Conservation (phyloP, 768 basidiomycete genomes). For the Russula olivacea region DNA sequence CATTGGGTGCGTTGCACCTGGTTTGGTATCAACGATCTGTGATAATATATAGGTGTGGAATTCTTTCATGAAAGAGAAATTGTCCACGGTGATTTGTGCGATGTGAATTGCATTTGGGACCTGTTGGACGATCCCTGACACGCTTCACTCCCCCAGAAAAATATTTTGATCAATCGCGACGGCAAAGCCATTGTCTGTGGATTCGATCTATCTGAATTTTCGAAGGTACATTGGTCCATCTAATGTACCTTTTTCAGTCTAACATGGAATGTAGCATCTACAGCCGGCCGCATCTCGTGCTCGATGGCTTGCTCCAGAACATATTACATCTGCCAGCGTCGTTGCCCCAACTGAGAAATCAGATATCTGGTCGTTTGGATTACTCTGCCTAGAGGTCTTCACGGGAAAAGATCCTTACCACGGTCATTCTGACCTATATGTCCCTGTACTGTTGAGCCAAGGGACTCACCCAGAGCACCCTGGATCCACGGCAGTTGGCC, state of each 20-base stretch:
- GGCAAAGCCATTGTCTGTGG: conserved; percentile 40
- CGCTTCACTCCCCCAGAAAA: conserved; percentile 33
- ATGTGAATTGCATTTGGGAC: conserved; percentile 14
- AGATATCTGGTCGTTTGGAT: conserved; percentile 20
- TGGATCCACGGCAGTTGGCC: neutral
- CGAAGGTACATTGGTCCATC: neutral
- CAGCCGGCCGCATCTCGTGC: conserved; percentile 21
- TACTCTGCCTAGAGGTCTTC: conserved; percentile 15
- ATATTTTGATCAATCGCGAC: conserved; percentile 40
- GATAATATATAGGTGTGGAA: conserved; percentile 16
- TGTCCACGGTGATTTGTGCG: conserved; percentile 26
- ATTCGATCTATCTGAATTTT: conserved; percentile 37
- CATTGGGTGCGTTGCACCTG: conserved; percentile 31
- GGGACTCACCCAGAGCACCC: conserved; percentile 7
- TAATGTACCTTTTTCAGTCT: neutral
- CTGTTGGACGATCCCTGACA: neutral
- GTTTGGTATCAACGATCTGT: conserved; percentile 6
- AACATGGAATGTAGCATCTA: conserved; percentile 10
- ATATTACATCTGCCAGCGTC: neutral
- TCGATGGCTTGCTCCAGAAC: conserved; percentile 20
- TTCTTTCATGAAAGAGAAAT: conserved; percentile 21
- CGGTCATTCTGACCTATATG: neutral
- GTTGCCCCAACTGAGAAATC: neutral
- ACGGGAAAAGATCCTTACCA: conserved; percentile 16
- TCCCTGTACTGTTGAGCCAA: conserved; percentile 2